Base-by-base conservation (phyloP, 371 early-diverging fungal species). In the Dichotomocladium elegans region DNA sequence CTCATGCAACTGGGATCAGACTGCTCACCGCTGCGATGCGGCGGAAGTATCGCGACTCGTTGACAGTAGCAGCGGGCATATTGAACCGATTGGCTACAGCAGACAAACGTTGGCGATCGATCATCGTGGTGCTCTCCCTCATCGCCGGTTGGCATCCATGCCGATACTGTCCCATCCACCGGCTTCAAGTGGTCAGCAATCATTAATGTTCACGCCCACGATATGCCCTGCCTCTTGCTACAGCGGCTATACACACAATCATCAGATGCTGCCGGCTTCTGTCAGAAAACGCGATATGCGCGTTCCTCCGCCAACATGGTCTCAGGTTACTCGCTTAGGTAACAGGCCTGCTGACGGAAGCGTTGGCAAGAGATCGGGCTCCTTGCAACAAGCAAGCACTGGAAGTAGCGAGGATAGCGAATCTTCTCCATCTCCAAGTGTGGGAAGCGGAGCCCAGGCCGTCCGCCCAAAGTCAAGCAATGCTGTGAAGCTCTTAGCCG, bases 401-500 rank as follows among this genome's bases (percentile, higher is more conserved):
- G 33, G 14, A 10, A n/a, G n/a, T n/a, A n/a, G n/a, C n/a, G n/a
- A n/a, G n/a, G n/a, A n/a, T n/a, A n/a, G n/a, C n/a, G n/a, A n/a
- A n/a, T n/a, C n/a, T n/a, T n/a, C n/a, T n/a, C n/a, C n/a, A n/a
- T n/a, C n/a, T n/a, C n/a, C n/a, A n/a, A n/a, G n/a, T n/a, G n/a
- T n/a, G n/a, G 33, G 33, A 33, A n/a, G 33, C n/a, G 33, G 14
- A 10, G 10, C 33, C n/a, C 10, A 33, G 33, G 10, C n/a, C 33
- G 11, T 14, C 11, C 37, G 34, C 2, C 22, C 53, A 9, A 46
- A 37, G 24, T 12, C 34, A 7, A 37, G n/a, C 41, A 54, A 54
- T 29, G 19, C 37, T n/a, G 26, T 44, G 21, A 54, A 54, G n/a
- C 17, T 54, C 4, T 31, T 54, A 5, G 26, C 54, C 2, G 46